Base-by-base conservation (phyloP, 2,329 filamentous ascomycete species). In the Daldinia eschscholtzii region DNA sequence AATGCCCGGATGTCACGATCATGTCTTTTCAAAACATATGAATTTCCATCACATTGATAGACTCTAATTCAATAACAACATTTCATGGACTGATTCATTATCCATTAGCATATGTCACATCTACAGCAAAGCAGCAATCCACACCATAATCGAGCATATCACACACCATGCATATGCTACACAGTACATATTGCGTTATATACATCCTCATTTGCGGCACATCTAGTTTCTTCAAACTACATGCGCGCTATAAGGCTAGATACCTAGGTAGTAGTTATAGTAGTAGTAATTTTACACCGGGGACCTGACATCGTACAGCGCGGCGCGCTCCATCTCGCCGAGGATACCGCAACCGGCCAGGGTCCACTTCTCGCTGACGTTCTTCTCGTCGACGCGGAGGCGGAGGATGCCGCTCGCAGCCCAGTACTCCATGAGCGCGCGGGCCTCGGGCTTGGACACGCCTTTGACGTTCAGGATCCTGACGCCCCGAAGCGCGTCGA, bases 401-500 rank as follows among this genome's bases (percentile, higher is more conserved):
- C 92, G 88, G 77, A 97, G 79, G 78, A 97, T 84, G 12, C 95
- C 96, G 79, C 93, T 97, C 39, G 88, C 89, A 4, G 93, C 94
- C 85, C 95, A 98, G 82, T 98, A 98, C 83, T 98, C 94, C 89
- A 98, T 91, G 74, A 97, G 84, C 0, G 89, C 86, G 67, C 91
- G 88, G 10, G 93, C 90, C 81, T 98, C 95, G 1, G 86, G 81
- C 80, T 91, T 92, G 74, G 84, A 91, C 72, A 98, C 76, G 7
- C 93, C 92, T 46, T 87, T 85, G 20, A 97, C 77, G 20, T 87
- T 85, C 60, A 90, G 71, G 1, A 89, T 81, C 65, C 82, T 79
- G 44, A 86, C 82, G 50, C 83, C 83, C 70, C 83, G 80, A 59
- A 91, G 80, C 1, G 81, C 81, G 23, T 84, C 83, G 71, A 87